Evolutionary conservation across 2,329 filamentous ascomycete species (phyloP), one percentile per base, ranked within the genome.

Genomic region (Verticillium klebahnii): DNA sequence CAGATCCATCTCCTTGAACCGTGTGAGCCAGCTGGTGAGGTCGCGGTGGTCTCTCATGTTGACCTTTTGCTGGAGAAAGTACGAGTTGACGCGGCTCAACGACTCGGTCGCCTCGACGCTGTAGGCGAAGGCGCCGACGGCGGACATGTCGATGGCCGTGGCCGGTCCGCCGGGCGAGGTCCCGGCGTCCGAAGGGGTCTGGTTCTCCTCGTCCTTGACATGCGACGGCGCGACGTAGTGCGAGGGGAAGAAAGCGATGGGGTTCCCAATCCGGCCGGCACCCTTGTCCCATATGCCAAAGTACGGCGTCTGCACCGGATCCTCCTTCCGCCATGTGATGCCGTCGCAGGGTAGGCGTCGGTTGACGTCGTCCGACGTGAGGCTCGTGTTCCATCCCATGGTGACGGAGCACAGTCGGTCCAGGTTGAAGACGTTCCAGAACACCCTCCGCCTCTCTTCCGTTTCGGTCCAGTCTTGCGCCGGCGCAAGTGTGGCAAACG

Each of bases 1-100:
- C 0, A 80, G 67, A 62, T 80, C 78, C 1, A 80, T 67, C 64
- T 80, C 76, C 60, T 80, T 80, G 68, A 80, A 80, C 3, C 77
- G 69, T 29, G 72, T 77, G 2, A 80, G 65, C 78, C 76, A 80
- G 50, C 70, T 68, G 15, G 72, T 70, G 17, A 77, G 67, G 29
- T 78, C 73, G 5, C 73, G 70, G 11, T 70, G 69, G 55, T 75
- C 70, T 5, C 67, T 65, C n/a, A 73, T 64, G 60, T 78, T 72
- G 60, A 79, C 67, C 17, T 67, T 69, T 60, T 79, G 76, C 61
- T 77, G 76, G 1, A 79, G 69, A 58, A 80, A 80, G 63, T 75
- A 78, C 4, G 70, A 77, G 3, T 71, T 77, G 1, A 80, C 75
- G 0, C 73, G 69, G 61, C 73, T 78, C 7, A 80, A 67, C 0